These are phyloP conservation scores for Setaria italica DNA, from an alignment of 202 grass and related monocot species.

Conservation along the genomic window DNA sequence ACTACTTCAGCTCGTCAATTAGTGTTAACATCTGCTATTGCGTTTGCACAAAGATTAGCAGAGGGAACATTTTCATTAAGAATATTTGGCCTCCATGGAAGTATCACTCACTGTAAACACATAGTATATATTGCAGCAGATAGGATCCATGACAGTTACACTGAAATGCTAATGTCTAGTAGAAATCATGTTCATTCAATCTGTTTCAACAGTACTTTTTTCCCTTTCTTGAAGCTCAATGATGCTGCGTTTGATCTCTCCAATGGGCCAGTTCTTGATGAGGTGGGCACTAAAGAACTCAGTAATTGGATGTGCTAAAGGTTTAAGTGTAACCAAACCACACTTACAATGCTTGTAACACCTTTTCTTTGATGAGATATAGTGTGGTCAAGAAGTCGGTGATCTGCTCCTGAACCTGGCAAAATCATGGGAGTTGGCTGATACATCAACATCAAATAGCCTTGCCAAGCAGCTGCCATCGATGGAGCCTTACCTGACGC, in stretches of 20 bases:
- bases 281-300: conserved; percentile 45
- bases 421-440: conserved; percentile 76
- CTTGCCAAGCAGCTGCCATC: conserved; percentile 72
- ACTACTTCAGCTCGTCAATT: not conserved
- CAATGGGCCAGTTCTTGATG: conserved; percentile 79
- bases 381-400: conserved; percentile 85
- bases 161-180: not conserved
- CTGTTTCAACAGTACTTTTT: not conserved
- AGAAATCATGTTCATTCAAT: not conserved
- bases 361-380: not conserved
- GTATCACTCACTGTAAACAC: not conserved
- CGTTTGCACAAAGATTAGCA: not conserved
- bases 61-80: too few species aligned
- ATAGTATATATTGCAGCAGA: not conserved
- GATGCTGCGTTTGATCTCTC: conserved; percentile 96
- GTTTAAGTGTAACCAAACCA: not conserved
- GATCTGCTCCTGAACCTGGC: conserved; percentile 80
- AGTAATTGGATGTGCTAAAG: not conserved
- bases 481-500: conserved; percentile 60
- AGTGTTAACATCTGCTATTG: not conserved
- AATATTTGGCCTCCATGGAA: not conserved
- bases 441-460: conserved; percentile 72
- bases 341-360: not conserved
- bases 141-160: not conserved
- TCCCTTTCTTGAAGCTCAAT: conserved; percentile 67